These are phyloP conservation scores for Kwoniella shivajii DNA, from an alignment of 1,284 basidiomycete species.

Conservation along the genomic window DNA sequence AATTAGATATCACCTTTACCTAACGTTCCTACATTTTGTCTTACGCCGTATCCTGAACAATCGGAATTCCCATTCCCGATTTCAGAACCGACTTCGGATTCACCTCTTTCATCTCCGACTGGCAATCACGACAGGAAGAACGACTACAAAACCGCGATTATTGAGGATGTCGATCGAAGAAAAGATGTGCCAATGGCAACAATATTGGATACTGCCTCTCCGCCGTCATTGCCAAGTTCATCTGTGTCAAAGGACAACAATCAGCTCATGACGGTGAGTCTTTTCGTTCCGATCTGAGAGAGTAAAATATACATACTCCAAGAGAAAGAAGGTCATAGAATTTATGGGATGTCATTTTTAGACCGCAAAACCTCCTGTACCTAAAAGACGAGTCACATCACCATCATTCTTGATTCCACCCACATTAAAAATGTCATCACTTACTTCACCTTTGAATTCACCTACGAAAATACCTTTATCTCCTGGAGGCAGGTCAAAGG, in stretches of 20 bases:
- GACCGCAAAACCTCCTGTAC: not conserved
- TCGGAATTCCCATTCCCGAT: not conserved
- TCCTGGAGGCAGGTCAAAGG: not conserved
- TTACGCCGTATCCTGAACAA: not conserved
- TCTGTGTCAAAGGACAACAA: no score
- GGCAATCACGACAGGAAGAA: not conserved
- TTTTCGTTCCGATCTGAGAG: not conserved
- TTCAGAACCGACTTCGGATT: not conserved
- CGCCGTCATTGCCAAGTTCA: not conserved
- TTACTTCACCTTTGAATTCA: not conserved
- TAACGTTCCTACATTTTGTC: not conserved
- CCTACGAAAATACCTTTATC: not conserved
- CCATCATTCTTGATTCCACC: slow-evolving; percentile 5
- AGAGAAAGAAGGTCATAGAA: no score
- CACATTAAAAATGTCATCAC: slow-evolving; percentile 3
- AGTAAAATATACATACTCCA: no score
- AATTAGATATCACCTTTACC: not conserved
- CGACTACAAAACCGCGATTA: no score
- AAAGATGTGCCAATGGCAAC: no score
- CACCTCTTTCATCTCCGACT: not conserved
- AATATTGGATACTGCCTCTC: not conserved
- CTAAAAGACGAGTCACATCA: not conserved
- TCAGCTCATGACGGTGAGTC: no score
- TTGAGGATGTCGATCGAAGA: no score
- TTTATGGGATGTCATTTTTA: no score